These are phyloP conservation scores for Aspergillus carbonarius DNA, from an alignment of 2,329 filamentous ascomycete genomes.

Conservation along the genomic window DNA sequence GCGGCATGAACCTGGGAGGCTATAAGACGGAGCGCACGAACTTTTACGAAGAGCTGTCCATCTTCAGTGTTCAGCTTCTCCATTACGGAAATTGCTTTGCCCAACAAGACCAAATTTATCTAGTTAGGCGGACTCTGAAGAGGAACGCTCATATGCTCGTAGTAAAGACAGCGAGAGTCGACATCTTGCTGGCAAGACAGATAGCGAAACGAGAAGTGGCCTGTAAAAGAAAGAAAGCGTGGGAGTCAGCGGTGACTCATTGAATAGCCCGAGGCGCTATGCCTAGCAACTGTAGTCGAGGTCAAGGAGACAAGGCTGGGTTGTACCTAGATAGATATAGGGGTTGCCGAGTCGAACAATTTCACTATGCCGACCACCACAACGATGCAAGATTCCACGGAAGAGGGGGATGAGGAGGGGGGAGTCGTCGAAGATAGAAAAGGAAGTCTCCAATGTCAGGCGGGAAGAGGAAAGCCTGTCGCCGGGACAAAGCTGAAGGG, in stretches of 20 bases:
- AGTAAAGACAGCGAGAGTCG: constrained; percentile 27
- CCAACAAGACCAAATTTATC: constrained; percentile 27
- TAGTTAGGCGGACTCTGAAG: constrained; percentile 36
- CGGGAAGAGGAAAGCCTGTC: constrained; percentile 18
- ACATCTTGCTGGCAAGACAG: constrained; percentile 34
- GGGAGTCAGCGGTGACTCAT: constrained; percentile 11
- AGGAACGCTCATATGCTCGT: constrained; percentile 35
- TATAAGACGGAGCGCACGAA: constrained; percentile 22
- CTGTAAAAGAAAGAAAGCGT: constrained; percentile 12
- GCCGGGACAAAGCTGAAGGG: constrained; percentile 23
- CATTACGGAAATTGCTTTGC: constrained; percentile 39
- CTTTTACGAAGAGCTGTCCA: constrained; percentile 52
- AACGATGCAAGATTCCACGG: constrained; percentile 9
- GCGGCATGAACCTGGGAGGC: too few relatives aligned
- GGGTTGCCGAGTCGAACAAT: constrained; percentile 4
- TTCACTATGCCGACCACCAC: constrained; percentile 15
- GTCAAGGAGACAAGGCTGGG: not conserved
- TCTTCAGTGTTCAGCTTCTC: constrained; percentile 52
- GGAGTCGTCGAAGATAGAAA: constrained; percentile 3
- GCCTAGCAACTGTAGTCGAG: not conserved
- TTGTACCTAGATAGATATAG: constrained; percentile 7
- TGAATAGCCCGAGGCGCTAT: not conserved
- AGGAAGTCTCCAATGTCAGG: constrained; percentile 8
- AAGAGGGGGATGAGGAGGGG: not conserved
- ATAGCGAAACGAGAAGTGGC: constrained; percentile 18